These are phyloP conservation scores for Hydnomerulius pinastri DNA, from an alignment of 768 basidiomycete genomes.

Conservation along the genomic window DNA sequence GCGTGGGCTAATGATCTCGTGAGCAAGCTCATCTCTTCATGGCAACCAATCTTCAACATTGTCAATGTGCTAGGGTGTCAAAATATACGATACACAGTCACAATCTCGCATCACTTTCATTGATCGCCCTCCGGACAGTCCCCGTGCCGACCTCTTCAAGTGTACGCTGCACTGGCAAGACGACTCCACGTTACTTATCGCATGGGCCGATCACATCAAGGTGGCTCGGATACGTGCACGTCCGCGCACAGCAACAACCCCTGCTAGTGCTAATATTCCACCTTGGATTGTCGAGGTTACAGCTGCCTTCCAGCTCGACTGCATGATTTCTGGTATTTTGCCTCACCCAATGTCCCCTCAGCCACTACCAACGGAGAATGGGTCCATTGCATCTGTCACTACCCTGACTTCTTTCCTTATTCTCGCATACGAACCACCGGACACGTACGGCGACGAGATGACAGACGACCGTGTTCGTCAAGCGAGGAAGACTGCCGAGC, in stretches of 20 bases:
- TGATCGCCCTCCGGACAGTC: conserved; percentile 78
- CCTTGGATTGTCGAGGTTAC: conserved; percentile 84
- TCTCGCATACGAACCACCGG: conserved; percentile 84
- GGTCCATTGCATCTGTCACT: conserved; percentile 21
- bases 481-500: conserved; percentile 80
- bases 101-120: conserved; percentile 83
- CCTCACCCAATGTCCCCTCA: conserved; percentile 60
- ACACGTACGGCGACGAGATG: conserved; percentile 66
- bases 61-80: conserved; percentile 85
- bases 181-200: conserved; percentile 85
- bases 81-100: conserved; percentile 84
- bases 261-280: conserved; percentile 48
- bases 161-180: conserved; percentile 93
- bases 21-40: conserved; percentile 26
- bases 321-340: conserved; percentile 90
- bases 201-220: conserved; percentile 93
- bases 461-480: conserved; percentile 72
- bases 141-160: conserved; percentile 93
- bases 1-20: conserved; percentile 97
- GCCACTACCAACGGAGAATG: conserved; percentile 16
- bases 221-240: conserved; percentile 78
- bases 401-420: conserved; percentile 75
- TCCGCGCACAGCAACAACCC: conserved; percentile 44
- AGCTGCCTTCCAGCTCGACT: conserved; percentile 89
- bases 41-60: neutral